phyloP scores from a whole-genome alignment of 2,329 filamentous ascomycete genomes.

The Cladosporium sp. region DNA sequence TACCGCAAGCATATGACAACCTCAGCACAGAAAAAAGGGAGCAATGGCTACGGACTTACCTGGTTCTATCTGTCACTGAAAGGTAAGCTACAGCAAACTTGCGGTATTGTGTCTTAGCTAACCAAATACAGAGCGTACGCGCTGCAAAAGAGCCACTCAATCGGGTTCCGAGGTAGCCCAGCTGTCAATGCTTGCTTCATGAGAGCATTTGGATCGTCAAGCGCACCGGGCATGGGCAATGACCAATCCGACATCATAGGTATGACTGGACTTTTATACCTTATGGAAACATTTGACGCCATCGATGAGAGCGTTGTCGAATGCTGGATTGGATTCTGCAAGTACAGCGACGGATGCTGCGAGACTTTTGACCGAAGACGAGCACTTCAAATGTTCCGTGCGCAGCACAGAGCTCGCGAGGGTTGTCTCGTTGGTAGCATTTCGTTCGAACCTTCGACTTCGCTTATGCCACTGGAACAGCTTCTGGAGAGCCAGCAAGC shows the following conservation, averaged over 20 bases:
- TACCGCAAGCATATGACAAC: constrained; percentile 36
- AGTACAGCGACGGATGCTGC: constrained; percentile 25
- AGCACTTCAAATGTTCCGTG: constrained; percentile 31
- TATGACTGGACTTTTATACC: constrained; percentile 40
- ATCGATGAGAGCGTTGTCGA: constrained; percentile 42
- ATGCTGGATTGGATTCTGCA: constrained; percentile 42
- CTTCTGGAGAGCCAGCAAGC: constrained; percentile 39
- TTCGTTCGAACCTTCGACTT: constrained; percentile 35
- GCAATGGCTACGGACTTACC: constrained; percentile 37
- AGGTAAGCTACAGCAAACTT: constrained; percentile 1
- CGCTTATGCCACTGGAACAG: constrained; percentile 19
- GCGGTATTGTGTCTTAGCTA: not conserved
- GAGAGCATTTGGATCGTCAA: constrained; percentile 37
- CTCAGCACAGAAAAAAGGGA: constrained; percentile 36
- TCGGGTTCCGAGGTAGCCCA: constrained; percentile 40
- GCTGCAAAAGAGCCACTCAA: constrained; percentile 39
- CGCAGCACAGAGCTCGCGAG: constrained; percentile 22
- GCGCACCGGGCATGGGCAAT: constrained; percentile 36
- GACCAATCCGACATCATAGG: constrained; percentile 38
- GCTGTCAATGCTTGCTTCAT: constrained; percentile 38
- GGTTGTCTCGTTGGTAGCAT: constrained; percentile 35
- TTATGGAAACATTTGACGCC: constrained; percentile 43
- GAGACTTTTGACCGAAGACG: constrained; percentile 33
- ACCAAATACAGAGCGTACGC: constrained; percentile 35
- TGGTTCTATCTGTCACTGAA: constrained; percentile 31